Percentiles rank a stretch among this genome's conserved stretches.
Evolutionary conservation across 2,329 filamentous ascomycete species (phyloP).

Genomic region (Aspergillus clavatus): DNA sequence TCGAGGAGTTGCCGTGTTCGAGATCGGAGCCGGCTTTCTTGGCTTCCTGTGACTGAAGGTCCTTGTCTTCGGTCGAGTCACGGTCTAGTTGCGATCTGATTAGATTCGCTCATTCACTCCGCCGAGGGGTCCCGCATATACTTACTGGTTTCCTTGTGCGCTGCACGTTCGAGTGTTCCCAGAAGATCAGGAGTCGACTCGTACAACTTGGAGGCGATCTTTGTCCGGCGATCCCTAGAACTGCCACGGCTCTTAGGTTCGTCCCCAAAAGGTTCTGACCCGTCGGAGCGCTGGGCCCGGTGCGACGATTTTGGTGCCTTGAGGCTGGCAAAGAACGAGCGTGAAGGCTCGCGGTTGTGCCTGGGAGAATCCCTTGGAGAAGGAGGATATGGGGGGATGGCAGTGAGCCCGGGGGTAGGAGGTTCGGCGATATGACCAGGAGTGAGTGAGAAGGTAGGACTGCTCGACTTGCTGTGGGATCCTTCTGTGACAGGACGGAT

Average conservation of each 20-base stretch:
- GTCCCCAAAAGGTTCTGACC: constrained; percentile 33
- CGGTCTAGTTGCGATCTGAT: constrained; percentile 12
- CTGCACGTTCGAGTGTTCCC: constrained; percentile 25
- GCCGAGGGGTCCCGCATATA: too few relatives aligned
- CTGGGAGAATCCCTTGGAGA: constrained; percentile 39
- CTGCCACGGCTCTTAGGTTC: constrained; percentile 40
- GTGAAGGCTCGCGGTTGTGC: constrained; percentile 42
- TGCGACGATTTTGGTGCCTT: constrained; percentile 45
- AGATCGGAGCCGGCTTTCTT: constrained; percentile 26
- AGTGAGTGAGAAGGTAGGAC: constrained; percentile 26
- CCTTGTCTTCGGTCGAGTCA: constrained; percentile 18
- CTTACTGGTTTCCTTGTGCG: constrained; percentile 27
- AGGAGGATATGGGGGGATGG: constrained; percentile 43
- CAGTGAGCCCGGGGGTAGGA: constrained; percentile 41
- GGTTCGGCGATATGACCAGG: constrained; percentile 24
- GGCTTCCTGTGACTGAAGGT: constrained; percentile 15
- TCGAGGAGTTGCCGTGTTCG: constrained; percentile 26
- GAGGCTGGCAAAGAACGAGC: constrained; percentile 45
- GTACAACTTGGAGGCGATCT: constrained; percentile 33
- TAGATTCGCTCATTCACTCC: neutral
- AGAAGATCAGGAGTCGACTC: constrained; percentile 42
- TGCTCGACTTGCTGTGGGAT: constrained; percentile 26
- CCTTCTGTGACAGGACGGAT: constrained; percentile 40
- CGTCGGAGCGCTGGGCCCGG: constrained; percentile 38
- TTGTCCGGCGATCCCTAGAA: constrained; percentile 40